Conservation (phyloP, 164 flowering plant species). For the Umbellularia californica region DNA sequence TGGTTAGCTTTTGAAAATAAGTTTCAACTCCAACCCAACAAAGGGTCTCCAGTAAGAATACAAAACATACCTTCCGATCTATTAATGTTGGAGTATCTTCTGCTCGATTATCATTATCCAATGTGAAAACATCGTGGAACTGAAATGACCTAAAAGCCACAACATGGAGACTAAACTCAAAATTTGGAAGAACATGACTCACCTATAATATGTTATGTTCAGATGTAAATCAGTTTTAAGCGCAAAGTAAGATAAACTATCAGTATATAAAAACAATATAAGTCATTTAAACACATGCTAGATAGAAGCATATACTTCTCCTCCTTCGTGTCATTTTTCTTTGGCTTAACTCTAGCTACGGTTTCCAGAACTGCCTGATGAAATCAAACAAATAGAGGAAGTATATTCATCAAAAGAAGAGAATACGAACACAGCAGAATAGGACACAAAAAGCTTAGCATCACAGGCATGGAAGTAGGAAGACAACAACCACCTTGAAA, state of each 20-base stretch:
- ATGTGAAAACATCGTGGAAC: conserved; percentile 66
- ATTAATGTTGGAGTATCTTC: conserved; percentile 89
- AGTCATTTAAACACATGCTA: neutral
- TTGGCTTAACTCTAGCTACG: conserved; percentile 86
- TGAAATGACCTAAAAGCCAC: conserved; percentile 59
- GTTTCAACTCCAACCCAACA: neutral
- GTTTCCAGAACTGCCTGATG: conserved; percentile 91
- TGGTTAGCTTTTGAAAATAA: neutral
- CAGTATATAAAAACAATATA: neutral
- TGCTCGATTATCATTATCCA: conserved; percentile 77
- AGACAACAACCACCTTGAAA: conserved; percentile 1
- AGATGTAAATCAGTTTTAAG: neutral
- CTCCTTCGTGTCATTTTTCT: conserved; percentile 91
- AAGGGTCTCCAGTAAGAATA: neutral
- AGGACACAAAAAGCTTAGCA: neutral
- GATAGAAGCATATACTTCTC: conserved; percentile 55
- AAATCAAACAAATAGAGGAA: conserved; percentile 17
- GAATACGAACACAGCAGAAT: neutral
- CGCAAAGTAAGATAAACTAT: neutral
- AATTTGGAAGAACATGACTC: neutral
- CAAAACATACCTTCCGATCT: conserved; percentile 59
- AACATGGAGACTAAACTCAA: neutral
- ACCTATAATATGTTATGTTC: neutral
- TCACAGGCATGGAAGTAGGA: neutral
- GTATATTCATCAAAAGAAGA: neutral